Evolutionary conservation across 2,329 filamentous ascomycete species (phyloP), one percentile per base, ranked within the genome.

Genomic region (Neonectria coccinea): DNA sequence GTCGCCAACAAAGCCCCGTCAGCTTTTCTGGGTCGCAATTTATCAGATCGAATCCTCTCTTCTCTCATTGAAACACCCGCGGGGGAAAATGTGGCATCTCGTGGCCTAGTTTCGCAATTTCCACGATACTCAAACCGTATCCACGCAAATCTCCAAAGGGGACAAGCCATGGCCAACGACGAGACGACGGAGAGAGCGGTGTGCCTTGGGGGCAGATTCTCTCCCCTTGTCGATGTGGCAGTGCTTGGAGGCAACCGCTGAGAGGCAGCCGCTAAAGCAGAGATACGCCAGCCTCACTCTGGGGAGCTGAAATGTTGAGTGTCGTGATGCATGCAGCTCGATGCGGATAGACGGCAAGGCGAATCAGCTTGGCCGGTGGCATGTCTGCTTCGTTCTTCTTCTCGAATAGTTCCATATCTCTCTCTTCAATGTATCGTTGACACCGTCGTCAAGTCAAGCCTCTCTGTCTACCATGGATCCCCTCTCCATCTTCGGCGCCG

Each of bases 401-500:
- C 27, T 16, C 16, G 16, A 48, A 29, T n/a, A 20, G 29, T 51
- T 20, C 29, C 12, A n/a, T 25, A 27, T n/a, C 45, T 25, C n/a
- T n/a, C 45, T n/a, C 12, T 33, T 12, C 27, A 51, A 50, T 31
- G 16, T 20, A 33, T 33, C 22, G 16, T 20, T 20, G 9, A 20
- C 47, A 33, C 33, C 27, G 10, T 33, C 27, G 5, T 12, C 44
- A 8, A 16, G 20, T 7, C 44, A 14, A 25, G 4, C 5, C 16
- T 50, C 47, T 7, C 7, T n/a, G 47, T 16, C 9, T n/a, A 10
- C 42, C n/a, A 57, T 57, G 55, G 55, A 57, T 50, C 55, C 55
- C 14, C 55, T 57, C 44, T 41, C 55, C 12, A 57, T 57, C 31
- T 50, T 57, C 29, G 55, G 55, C 31, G 55, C 55, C 55, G 55